phyloP scores from a whole-genome alignment of 1,139 yeast genomes.

The Kluyveromyces sp. region DNA sequence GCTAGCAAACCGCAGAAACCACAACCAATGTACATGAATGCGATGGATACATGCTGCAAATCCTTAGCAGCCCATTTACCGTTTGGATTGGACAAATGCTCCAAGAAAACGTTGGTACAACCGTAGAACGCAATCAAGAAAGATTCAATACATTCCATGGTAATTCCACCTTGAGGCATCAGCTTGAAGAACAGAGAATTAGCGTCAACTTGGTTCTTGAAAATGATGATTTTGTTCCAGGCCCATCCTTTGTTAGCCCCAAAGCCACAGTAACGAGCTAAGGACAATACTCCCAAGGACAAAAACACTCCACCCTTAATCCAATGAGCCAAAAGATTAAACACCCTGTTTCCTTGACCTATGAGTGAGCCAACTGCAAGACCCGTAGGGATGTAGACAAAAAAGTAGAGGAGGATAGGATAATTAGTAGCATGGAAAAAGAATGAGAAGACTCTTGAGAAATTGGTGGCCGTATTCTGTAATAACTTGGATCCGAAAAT shows the following conservation, averaged over 20 bases:
- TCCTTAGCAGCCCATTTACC: conserved; percentile 90
- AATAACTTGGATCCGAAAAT: conserved; percentile 32
- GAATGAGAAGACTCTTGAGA: conserved; percentile 36
- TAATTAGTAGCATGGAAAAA: conserved; percentile 53
- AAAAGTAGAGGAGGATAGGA: conserved; percentile 55
- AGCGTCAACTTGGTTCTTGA: conserved; percentile 28
- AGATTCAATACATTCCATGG: conserved; percentile 84
- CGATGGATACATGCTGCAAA: conserved; percentile 90
- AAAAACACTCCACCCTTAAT: conserved; percentile 93
- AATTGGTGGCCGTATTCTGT: conserved; percentile 31
- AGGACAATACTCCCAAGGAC: conserved; percentile 62
- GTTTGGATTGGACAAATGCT: conserved; percentile 69
- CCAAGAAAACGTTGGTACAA: conserved; percentile 77
- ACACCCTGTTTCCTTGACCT: conserved; percentile 61
- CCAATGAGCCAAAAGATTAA: conserved; percentile 85
- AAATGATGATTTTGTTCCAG: conserved; percentile 63
- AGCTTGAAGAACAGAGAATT: conserved; percentile 35
- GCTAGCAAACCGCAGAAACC: conserved; percentile 85
- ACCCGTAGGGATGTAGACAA: conserved; percentile 65
- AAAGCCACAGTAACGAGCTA: conserved; percentile 83
- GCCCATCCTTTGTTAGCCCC: conserved; percentile 76
- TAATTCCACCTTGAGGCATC: conserved; percentile 47
- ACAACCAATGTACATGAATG: conserved; percentile 87
- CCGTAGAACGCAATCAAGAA: conserved; percentile 81
- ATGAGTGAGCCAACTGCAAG: conserved; percentile 62